phyloP scores from a whole-genome alignment of 106 monocot genomes.

The Narthecium ossifragum region DNA sequence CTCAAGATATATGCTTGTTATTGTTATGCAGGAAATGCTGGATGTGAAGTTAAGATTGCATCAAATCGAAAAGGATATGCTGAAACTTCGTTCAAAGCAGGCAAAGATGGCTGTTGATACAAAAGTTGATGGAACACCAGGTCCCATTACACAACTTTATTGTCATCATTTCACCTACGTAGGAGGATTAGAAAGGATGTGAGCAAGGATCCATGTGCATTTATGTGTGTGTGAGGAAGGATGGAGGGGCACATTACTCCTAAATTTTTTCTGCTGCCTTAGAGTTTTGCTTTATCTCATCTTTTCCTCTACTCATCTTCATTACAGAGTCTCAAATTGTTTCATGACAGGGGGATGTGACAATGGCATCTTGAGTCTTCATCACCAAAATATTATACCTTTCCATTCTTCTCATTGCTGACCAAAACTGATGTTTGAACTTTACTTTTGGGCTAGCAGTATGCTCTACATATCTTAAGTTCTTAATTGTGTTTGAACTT shows the following conservation, averaged over 20 bases:
- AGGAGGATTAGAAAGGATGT: not conserved
- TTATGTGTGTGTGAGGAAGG: not conserved
- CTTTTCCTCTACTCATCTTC: too few species aligned
- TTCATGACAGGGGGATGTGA: not conserved
- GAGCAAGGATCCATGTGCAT: not conserved
- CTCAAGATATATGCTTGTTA: not conserved
- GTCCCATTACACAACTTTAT: slow-evolving; percentile 5
- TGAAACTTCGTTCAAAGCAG: slow-evolving; percentile 62
- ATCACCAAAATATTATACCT: not conserved
- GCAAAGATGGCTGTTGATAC: slow-evolving; percentile 12
- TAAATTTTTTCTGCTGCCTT: not conserved
- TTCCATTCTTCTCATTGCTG: not conserved
- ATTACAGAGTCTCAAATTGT: not conserved
- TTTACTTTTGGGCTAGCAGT: too few species aligned
- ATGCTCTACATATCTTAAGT: not conserved
- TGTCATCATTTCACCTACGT: not conserved
- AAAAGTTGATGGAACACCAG: slow-evolving; percentile 23
- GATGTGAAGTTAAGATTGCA: slow-evolving; percentile 48
- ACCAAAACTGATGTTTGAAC: not conserved
- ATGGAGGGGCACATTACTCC: not conserved
- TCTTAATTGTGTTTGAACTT: not conserved
- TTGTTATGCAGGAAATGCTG: slow-evolving; percentile 45
- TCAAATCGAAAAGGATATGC: slow-evolving; percentile 65
- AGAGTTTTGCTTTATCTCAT: not conserved
- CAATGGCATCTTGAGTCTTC: not conserved